A percentile compares a stretch with the other conserved stretches of the same genome.
These are phyloP conservation scores for Rhexocercosporidium sp. DNA, from an alignment of 2,329 filamentous ascomycete genomes.

Conservation along the genomic window DNA sequence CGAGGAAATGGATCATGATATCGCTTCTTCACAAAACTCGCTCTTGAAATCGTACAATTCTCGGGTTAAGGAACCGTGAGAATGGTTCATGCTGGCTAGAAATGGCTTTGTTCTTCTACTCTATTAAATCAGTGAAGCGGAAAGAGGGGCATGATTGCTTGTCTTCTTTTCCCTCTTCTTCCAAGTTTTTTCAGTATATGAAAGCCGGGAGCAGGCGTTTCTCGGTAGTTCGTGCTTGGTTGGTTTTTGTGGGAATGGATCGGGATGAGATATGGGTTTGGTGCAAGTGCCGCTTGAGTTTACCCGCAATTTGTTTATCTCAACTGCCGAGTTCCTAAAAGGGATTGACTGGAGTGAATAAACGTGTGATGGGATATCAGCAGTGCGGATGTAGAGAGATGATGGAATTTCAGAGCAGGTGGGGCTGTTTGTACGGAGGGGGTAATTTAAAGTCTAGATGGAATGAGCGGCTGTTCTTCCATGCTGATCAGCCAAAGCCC, in stretches of 20 bases:
- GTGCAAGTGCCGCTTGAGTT: not conserved
- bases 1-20: not conserved
- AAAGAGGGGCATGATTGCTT: no score
- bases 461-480: no score
- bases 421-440: not conserved
- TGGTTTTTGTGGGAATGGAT: not conserved
- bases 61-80: not conserved
- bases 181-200: no score
- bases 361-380: not conserved
- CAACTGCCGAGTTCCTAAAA: constrained; percentile 6
- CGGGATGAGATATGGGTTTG: not conserved
- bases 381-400: not conserved
- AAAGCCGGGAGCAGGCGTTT: no score
- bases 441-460: no score
- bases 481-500: no score
- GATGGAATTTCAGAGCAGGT: not conserved
- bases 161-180: no score
- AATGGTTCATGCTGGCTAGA: no score
- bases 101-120: no score
- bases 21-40: not conserved
- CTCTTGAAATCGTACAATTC: not conserved
- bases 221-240: not conserved
- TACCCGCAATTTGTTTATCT: constrained; percentile 5
- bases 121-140: no score
- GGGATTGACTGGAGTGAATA: constrained; percentile 13